Base-by-base conservation (phyloP, 768 basidiomycete genomes). In the Tulasnella sp. region DNA sequence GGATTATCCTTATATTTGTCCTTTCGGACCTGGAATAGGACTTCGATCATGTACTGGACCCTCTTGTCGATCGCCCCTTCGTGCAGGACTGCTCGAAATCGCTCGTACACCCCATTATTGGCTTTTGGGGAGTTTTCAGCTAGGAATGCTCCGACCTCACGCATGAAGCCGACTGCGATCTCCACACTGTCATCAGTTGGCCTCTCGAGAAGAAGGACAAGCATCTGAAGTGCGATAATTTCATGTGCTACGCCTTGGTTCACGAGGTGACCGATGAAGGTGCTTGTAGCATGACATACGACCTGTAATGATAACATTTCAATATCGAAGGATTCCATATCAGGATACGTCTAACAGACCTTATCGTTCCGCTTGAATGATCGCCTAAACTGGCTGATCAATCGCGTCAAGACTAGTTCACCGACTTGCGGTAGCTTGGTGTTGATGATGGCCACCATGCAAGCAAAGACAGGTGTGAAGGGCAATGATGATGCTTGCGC, bases 1-100 rank as follows among this genome's bases (percentile, higher is more conserved):
- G 93, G 93, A 70, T 99, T 98, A 68, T 98, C 96, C 78, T 98
- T 98, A 78, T 90, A 98, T 72, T 92, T 93, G 76, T 99, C 96
- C 75, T 96, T 97, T 65, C 96, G 79, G 7, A 96, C 90, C 72
- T 98, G 96, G 90, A 99, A 98, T 49, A 98, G 77, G 2, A 98
- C 96, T 73, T 98, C 96, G 65, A 99, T 91, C 96, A 97, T 97
- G 73, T 97, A 99, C 69, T 98, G 96, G 27, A 94, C 90, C 65
- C 96, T 83, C 65, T 98, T 92, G 67, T 89, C 92, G 70, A 99
- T 94, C 45, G 79, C 75, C 24, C 92, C 92, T 70, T 98, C 96
- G 71, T 98, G 96, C 31, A 99, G 75, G 8, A 97, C 92, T 0
- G 91, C 90, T 48, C 96, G 85, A 81, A 98, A 97, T 22, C 93